phyloP scores from a whole-genome alignment of 108 stramenopile species.

The Aurantiochytrium sp. region DNA sequence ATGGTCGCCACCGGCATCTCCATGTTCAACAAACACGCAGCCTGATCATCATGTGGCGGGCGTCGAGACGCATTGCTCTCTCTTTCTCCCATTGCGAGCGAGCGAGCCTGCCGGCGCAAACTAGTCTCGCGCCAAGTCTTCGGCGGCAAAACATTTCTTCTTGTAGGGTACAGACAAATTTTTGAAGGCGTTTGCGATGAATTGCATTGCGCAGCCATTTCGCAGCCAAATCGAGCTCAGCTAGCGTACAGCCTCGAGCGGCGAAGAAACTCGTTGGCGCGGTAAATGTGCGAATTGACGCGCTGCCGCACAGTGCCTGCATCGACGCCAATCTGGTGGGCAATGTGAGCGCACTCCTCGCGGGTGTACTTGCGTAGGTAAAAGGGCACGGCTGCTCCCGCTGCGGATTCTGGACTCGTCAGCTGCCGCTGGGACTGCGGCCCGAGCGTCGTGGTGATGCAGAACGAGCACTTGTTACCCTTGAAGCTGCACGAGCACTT shows the following conservation, averaged over 20 bases:
- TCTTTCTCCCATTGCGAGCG: too few species aligned
- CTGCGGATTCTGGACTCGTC: too few species aligned
- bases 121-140: too few species aligned
- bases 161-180: too few species aligned
- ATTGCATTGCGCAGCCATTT: too few species aligned
- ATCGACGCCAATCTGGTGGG: not conserved
- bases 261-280: slow-evolving; percentile 1
- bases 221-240: not conserved
- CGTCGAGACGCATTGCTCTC: too few species aligned
- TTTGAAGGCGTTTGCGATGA: too few species aligned
- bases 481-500: slow-evolving; percentile 2
- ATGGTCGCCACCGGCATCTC: not conserved
- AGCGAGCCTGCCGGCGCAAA: too few species aligned
- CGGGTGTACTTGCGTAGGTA: not conserved
- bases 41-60: too few species aligned
- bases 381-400: not conserved
- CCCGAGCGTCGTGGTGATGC: not conserved
- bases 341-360: not conserved
- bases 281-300: not conserved
- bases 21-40: slow-evolving; percentile 21
- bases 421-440: not conserved
- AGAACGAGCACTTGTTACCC: not conserved
- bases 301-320: not conserved
- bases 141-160: too few species aligned
- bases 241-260: not conserved